A percentile compares a stretch with the other conserved stretches of the same genome.
Conservation (phyloP, 257 asterid species). For the Mitragyna speciosa region DNA sequence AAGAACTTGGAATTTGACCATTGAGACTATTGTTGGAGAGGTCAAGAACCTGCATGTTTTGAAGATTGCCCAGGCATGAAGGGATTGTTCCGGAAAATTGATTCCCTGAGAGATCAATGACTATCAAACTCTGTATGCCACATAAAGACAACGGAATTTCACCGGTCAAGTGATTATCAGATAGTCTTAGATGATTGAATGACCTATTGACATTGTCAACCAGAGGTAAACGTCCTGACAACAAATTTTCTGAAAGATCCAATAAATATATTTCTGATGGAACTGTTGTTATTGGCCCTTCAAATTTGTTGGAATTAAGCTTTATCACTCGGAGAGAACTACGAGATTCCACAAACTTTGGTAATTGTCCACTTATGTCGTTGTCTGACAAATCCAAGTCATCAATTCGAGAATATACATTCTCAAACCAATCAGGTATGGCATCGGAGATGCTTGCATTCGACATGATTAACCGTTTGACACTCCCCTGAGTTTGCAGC, state of each 20-base stretch:
- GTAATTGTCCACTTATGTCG: constrained; percentile 20
- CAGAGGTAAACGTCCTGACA: constrained; percentile 6
- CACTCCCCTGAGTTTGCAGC: constrained; percentile 21
- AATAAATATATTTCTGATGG: constrained; percentile 7
- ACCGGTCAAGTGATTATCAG: constrained; percentile 13
- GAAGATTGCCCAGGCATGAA: constrained; percentile 19
- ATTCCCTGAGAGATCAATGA: constrained; percentile 19
- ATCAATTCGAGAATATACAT: neutral
- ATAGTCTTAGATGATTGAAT: constrained; percentile 15
- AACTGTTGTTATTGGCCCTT: constrained; percentile 7
- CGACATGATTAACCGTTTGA: constrained; percentile 13
- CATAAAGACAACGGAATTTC: constrained; percentile 16
- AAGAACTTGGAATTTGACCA: constrained; percentile 29
- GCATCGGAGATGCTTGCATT: constrained; percentile 23
- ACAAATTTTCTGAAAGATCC: constrained; percentile 15
- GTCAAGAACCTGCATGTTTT: constrained; percentile 11
- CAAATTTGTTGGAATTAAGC: constrained; percentile 21
- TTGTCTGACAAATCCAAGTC: constrained; percentile 25
- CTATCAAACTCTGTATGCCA: neutral
- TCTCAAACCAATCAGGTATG: constrained; percentile 27
- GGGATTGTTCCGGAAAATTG: constrained; percentile 27
- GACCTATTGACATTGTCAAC: neutral
- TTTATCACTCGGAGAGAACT: constrained; percentile 2
- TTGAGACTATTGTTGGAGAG: constrained; percentile 20
- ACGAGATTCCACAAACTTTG: constrained; percentile 14